Evolutionary conservation across 139 green algal genomes (phyloP).

Genomic region (Penium margaritaceum): DNA sequence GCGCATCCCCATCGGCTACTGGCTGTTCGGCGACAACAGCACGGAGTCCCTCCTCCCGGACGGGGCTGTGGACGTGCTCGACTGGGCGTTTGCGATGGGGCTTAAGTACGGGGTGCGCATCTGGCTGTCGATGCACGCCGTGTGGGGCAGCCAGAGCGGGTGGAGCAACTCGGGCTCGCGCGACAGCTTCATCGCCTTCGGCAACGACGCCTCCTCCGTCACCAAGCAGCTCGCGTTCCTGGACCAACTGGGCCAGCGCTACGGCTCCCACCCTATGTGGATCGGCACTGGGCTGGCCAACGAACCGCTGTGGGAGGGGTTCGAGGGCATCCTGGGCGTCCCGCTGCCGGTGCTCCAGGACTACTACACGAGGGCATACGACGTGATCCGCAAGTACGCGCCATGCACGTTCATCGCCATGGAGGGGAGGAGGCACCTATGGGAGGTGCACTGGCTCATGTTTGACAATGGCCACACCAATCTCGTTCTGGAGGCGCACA

Average conservation of each 20-base stretch:
- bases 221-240: too few species aligned
- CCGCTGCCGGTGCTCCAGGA: not conserved
- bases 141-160: conserved; percentile 6
- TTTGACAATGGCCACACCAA: conserved; percentile 7
- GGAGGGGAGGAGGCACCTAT: not conserved
- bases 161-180: conserved; percentile 1
- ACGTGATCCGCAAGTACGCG: not conserved
- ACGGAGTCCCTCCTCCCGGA: too few species aligned
- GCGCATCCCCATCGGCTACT: conserved; percentile 14
- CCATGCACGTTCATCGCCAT: not conserved
- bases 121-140: conserved; percentile 10
- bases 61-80: too few species aligned
- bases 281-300: not conserved
- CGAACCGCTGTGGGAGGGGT: not conserved
- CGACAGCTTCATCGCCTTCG: too few species aligned
- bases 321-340: too few species aligned
- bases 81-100: too few species aligned
- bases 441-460: conserved; percentile 6
- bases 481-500: conserved; percentile 12
- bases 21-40: too few species aligned
- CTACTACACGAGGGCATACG: not conserved
- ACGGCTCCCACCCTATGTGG: not conserved
- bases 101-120: conserved; percentile 5
- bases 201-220: too few species aligned
- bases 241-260: too few species aligned